These are phyloP conservation scores for Solanum pinnatisectum DNA, from an alignment of 257 asterid species.

Conservation along the genomic window DNA sequence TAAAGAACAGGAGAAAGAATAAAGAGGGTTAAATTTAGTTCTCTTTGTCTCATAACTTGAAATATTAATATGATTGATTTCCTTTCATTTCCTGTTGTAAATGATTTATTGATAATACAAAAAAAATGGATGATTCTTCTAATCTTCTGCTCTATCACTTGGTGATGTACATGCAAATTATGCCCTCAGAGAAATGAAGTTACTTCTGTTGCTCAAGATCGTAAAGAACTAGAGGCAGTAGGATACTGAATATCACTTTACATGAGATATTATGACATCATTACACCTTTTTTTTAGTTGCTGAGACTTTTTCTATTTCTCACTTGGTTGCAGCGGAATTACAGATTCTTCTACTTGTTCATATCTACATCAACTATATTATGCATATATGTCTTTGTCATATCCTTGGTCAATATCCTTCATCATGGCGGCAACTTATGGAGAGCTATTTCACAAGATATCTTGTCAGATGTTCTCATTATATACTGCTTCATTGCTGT, in stretches of 20 bases:
- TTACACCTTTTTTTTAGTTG: neutral
- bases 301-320: neutral
- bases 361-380: slow-evolving; percentile 67
- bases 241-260: neutral
- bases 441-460: slow-evolving; percentile 49
- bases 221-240: neutral
- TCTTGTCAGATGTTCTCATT: slow-evolving; percentile 60
- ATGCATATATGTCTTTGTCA: slow-evolving; percentile 46
- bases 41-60: neutral
- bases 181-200: neutral
- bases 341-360: slow-evolving; percentile 81
- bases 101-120: neutral
- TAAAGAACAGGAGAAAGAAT: neutral
- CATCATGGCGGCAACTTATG: slow-evolving; percentile 33
- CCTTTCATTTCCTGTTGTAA: neutral
- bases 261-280: neutral
- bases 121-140: neutral
- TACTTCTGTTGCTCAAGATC: neutral
- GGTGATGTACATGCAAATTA: neutral
- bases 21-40: neutral
- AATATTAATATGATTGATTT: neutral
- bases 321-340: slow-evolving; percentile 63
- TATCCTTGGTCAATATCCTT: slow-evolving; percentile 59
- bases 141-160: neutral
- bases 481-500: slow-evolving; percentile 72